Base-by-base conservation (phyloP, 768 basidiomycete species). In the Antrodiella citrinella region DNA sequence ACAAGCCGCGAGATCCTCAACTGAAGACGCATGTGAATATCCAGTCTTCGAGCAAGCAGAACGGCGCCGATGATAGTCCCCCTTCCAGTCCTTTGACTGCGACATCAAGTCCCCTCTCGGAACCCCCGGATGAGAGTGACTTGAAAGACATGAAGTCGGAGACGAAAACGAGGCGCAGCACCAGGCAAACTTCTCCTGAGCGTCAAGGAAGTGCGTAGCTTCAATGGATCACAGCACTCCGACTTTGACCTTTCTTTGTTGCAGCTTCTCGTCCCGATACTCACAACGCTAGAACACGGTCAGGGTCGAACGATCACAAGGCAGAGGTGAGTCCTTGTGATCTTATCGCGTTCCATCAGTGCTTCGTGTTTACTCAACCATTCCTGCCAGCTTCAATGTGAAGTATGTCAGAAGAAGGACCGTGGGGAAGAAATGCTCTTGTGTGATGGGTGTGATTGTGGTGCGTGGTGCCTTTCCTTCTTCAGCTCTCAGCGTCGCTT, bases 391-490 rank as follows among this genome's bases (percentile, higher is more conserved):
- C 81, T 83, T 74, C 81, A 82, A 53, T 99, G 96, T 67, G 96
- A 99, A 69, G 81, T 98, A 50, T 98, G 96, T 65, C 79, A 84
- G 60, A 85, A 82, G 68, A 91, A 88, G 61, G 84, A 94, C 62
- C 82, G 83, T 52, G 92, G 84, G 11, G 85, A 88, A 55, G 84
- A 89, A 66, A 97, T 99, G 82, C 74, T 99, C 23, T 78, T 99
- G 1, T 91, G 88, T 65, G 88, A 91, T 63, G 86, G 83, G 20
- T 91, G 88, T 65, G 89, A 91, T 67, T 78, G 81, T 54, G 88
- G 86, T 86, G 59, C 60, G 67, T 57, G 47, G 56, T 55, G 25
- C 35, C 41, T 20, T 40, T 47, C 38, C 20, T 45, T 12, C 22
- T 51, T 42, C 22, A n/a, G 35, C 21, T 11, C 46, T 47, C 49